A percentile compares a stretch with the other conserved stretches of the same genome.
phyloP scores from a whole-genome alignment of 1,139 yeast species.

The Pichia cactophila region DNA sequence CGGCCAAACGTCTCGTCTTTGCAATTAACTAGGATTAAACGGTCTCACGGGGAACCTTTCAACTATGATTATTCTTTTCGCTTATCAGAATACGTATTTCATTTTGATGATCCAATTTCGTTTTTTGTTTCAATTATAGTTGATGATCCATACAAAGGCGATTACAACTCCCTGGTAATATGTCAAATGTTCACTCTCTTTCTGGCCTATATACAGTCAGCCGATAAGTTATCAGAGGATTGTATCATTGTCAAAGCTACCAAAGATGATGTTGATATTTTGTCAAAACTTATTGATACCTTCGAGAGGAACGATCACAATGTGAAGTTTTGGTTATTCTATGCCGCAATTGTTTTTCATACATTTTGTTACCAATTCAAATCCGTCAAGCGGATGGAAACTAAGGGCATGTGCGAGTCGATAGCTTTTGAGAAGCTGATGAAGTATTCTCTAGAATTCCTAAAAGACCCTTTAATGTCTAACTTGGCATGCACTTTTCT shows the following conservation, averaged over 20 bases:
- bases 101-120: constrained; percentile 7
- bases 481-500: constrained; percentile 27
- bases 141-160: constrained; percentile 2
- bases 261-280: constrained; percentile 2
- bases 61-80: neutral
- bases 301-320: constrained; percentile 17
- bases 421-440: constrained; percentile 25
- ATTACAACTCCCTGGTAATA: neutral
- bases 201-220: constrained; percentile 11
- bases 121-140: constrained; percentile 6
- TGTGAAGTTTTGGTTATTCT: constrained; percentile 16
- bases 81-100: constrained; percentile 5
- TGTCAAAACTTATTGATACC: constrained; percentile 12
- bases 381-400: neutral
- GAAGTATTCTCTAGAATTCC: constrained; percentile 39
- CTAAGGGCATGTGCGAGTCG: neutral
- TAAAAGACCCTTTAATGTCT: constrained; percentile 32
- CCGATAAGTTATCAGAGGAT: neutral
- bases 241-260: neutral
- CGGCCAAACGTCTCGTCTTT: neutral
- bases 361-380: constrained; percentile 1
- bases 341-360: constrained; percentile 10
- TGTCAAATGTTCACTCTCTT: constrained; percentile 12
- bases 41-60: neutral
- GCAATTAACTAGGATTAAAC: neutral